These are phyloP conservation scores for Mycena leptocephala DNA, from an alignment of 768 basidiomycete genomes.

Conservation along the genomic window DNA sequence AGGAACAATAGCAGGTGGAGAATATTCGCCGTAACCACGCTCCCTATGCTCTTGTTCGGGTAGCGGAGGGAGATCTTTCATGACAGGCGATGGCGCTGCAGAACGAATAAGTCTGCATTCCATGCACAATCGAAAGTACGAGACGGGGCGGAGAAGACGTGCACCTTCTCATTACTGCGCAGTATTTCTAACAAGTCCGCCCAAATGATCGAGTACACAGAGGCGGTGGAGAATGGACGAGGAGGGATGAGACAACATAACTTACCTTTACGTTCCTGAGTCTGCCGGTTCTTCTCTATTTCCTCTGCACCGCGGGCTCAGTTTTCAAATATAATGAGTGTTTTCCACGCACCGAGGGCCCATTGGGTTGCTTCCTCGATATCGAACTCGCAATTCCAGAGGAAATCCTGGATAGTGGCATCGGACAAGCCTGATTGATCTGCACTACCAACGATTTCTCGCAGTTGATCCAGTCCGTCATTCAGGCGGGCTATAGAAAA, in stretches of 20 bases:
- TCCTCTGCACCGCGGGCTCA: slow-evolving; percentile 68
- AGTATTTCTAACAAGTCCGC: slow-evolving; percentile 49
- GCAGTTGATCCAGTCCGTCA: slow-evolving; percentile 79
- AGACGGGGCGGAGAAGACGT: slow-evolving; percentile 55
- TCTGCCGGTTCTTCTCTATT: slow-evolving; percentile 72
- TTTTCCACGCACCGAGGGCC: slow-evolving; percentile 75
- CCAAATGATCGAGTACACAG: slow-evolving; percentile 40
- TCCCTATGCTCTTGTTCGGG: slow-evolving; percentile 28
- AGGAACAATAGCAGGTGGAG: slow-evolving; percentile 31
- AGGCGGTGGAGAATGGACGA: slow-evolving; percentile 47
- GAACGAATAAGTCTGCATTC: slow-evolving; percentile 36
- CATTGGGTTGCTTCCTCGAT: slow-evolving; percentile 83
- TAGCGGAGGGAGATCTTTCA: slow-evolving; percentile 39
- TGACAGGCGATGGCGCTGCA: slow-evolving; percentile 15
- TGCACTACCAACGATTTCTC: slow-evolving; percentile 77
- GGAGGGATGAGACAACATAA: slow-evolving; percentile 42
- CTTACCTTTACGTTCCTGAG: slow-evolving; percentile 91
- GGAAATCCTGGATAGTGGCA: slow-evolving; percentile 78
- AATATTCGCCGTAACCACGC: slow-evolving; percentile 40
- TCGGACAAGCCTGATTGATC: slow-evolving; percentile 81
- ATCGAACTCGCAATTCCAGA: slow-evolving; percentile 94
- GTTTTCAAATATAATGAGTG: slow-evolving; percentile 6
- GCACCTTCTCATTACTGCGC: slow-evolving; percentile 72
- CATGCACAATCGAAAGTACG: slow-evolving; percentile 29
- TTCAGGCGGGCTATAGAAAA: slow-evolving; percentile 72